Percentiles rank a stretch among this genome's conserved stretches.
Evolutionary conservation across 805 yeast genomes (phyloP).

Genomic region (Brettanomyces custersianus): DNA sequence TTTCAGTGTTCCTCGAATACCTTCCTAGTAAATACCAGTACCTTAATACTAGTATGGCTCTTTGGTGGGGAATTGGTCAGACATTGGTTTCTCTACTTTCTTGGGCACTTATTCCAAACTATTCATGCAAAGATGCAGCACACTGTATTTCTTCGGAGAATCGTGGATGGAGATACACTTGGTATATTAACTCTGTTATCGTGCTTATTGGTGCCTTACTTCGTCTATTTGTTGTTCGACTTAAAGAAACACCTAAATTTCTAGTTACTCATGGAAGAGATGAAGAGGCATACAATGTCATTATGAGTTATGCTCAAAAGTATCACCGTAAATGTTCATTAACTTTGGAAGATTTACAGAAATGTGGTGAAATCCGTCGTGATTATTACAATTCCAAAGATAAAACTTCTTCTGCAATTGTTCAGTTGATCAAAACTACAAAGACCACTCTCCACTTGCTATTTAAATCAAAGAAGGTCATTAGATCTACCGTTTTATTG

Average conservation of each 20-base stretch:
- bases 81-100: slow-evolving; percentile 41
- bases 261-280: slow-evolving; percentile 44
- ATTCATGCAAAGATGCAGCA: slow-evolving; percentile 35
- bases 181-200: slow-evolving; percentile 45
- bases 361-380: slow-evolving; percentile 33
- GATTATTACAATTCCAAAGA: slow-evolving; percentile 12
- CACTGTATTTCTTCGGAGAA: slow-evolving; percentile 37
- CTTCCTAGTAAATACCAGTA: slow-evolving; percentile 43
- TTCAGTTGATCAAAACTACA: slow-evolving; percentile 21
- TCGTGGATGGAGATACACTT: slow-evolving; percentile 56
- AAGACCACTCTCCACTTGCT: slow-evolving; percentile 34
- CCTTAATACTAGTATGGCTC: slow-evolving; percentile 43
- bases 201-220: slow-evolving; percentile 39
- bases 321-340: slow-evolving; percentile 32
- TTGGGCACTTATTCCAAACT: slow-evolving; percentile 47
- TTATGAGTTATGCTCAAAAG: slow-evolving; percentile 37
- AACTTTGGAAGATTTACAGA: slow-evolving; percentile 37
- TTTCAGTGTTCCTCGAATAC: slow-evolving; percentile 44
- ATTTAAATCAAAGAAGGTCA: slow-evolving; percentile 37
- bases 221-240: slow-evolving; percentile 34
- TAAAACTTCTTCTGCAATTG: slow-evolving; percentile 17
- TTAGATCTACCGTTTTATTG: slow-evolving; percentile 35
- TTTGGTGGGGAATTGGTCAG: slow-evolving; percentile 61
- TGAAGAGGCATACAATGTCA: slow-evolving; percentile 34
- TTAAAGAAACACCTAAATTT: slow-evolving; percentile 51